phyloP scores from a whole-genome alignment of 106 monocot genomes.

The Dendrobium chrysotoxum region DNA sequence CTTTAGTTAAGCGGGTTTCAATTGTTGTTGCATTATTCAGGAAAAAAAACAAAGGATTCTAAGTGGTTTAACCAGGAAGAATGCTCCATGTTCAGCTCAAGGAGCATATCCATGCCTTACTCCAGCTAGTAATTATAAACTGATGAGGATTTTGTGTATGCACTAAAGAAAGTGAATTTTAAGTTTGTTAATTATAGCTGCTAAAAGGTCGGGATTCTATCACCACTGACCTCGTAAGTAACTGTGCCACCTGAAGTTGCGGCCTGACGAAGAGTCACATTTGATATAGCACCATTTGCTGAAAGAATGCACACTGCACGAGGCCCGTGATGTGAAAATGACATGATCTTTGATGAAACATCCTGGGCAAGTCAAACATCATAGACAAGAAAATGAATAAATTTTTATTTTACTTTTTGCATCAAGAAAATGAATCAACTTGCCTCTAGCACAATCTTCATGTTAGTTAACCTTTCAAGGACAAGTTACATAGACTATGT shows the following conservation, averaged over 20 bases:
- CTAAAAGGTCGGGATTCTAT: background rate
- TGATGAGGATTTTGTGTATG: background rate
- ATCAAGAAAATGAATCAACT: background rate
- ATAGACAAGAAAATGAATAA: background rate
- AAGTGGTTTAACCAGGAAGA: background rate
- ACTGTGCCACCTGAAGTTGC: conserved; percentile 66
- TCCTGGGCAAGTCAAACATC: conserved; percentile 27
- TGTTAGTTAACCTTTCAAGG: background rate
- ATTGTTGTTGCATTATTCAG: background rate
- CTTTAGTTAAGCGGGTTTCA: background rate
- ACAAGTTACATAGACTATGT: background rate
- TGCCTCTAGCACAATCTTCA: background rate
- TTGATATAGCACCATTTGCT: conserved; percentile 65
- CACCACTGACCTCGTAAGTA: conserved; percentile 48
- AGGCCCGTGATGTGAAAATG: conserved; percentile 64
- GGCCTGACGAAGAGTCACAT: conserved; percentile 61
- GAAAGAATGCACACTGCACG: conserved; percentile 60
- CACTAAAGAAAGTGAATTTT: background rate
- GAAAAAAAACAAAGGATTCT: background rate
- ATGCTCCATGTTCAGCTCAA: background rate
- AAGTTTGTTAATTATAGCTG: background rate
- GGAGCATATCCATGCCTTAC: background rate
- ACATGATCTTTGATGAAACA: conserved; percentile 63
- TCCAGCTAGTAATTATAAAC: background rate
- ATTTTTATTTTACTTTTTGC: background rate